These are phyloP conservation scores for Eucalyptus curtisii DNA, from an alignment of 345 rosid species.

Conservation along the genomic window DNA sequence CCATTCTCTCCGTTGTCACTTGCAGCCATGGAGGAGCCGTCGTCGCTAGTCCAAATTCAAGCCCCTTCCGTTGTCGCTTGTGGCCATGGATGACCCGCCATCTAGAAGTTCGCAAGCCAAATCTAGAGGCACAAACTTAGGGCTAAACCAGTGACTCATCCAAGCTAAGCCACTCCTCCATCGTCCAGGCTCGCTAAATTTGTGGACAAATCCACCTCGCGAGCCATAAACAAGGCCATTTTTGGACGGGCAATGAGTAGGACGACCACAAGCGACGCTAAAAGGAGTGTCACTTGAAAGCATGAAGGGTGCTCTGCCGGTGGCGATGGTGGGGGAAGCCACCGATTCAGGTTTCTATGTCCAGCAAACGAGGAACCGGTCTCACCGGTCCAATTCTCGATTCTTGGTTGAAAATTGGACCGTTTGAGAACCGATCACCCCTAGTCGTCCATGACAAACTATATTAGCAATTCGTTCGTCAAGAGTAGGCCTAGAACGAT, in stretches of 20 bases:
- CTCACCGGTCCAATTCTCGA: too few relatives aligned
- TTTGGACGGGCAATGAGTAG: fast-evolving
- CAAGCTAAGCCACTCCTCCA: background rate
- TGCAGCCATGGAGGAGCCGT: background rate
- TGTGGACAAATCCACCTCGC: background rate
- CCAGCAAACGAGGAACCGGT: too few relatives aligned
- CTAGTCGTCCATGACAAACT: background rate
- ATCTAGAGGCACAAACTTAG: background rate
- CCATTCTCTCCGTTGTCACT: background rate
- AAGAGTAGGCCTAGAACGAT: background rate
- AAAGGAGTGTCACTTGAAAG: background rate
- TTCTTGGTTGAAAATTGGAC: too few relatives aligned
- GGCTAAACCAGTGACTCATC: fast-evolving
- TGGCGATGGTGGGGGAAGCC: background rate
- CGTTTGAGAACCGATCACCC: background rate
- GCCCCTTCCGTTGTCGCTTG: fast-evolving
- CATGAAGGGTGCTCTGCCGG: background rate
- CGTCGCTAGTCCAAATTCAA: background rate
- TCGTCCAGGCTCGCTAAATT: background rate
- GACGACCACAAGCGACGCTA: background rate
- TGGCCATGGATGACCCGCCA: background rate
- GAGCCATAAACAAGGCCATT: background rate
- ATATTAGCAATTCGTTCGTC: background rate
- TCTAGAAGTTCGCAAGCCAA: background rate
- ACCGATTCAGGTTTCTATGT: too few relatives aligned